Conservation (phyloP, 1,284 basidiomycete species). For the Cutaneotrichosporon cutaneum region DNA sequence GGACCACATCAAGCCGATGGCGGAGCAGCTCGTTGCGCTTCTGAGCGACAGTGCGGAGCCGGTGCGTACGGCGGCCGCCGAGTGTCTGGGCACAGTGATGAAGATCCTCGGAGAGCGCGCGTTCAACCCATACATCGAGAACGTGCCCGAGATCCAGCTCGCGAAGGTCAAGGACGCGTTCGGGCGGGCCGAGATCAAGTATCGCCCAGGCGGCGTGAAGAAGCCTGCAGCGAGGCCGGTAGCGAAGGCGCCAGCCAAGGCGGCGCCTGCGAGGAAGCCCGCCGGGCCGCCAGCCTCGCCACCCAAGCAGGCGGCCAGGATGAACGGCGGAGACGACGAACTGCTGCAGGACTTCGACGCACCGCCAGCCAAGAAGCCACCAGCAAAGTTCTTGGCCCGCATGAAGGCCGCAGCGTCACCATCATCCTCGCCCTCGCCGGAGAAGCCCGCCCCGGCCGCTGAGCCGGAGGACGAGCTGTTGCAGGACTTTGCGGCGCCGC, state of each 20-base stretch:
- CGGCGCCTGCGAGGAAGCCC: constrained; percentile 11
- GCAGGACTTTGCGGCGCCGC: not conserved
- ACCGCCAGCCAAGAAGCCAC: constrained; percentile 4
- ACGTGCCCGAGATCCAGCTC: constrained; percentile 84
- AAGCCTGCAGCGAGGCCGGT: constrained; percentile 55
- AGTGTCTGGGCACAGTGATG: constrained; percentile 86
- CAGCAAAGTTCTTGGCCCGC: not conserved
- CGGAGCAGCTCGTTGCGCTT: constrained; percentile 72
- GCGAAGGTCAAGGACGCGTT: constrained; percentile 92
- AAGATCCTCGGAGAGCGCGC: constrained; percentile 95
- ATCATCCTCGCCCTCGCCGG: not conserved
- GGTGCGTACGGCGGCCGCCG: constrained; percentile 84
- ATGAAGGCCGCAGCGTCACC: not conserved
- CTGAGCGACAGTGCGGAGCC: constrained; percentile 88
- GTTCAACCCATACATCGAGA: constrained; percentile 83
- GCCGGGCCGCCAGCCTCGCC: constrained; percentile 24
- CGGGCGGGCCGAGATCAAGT: constrained; percentile 82
- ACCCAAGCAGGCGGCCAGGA: constrained; percentile 31
- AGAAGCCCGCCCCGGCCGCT: not conserved
- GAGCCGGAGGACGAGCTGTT: constrained; percentile 1
- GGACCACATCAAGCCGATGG: constrained; percentile 77
- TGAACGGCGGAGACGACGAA: constrained; percentile 16
- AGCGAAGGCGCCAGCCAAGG: constrained; percentile 44
- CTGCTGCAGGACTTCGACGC: constrained; percentile 18
- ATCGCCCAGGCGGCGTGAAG: constrained; percentile 65